Evolutionary conservation across 1,139 yeast genomes (phyloP).

Genomic region (Sugiyamaella pinicola): DNA sequence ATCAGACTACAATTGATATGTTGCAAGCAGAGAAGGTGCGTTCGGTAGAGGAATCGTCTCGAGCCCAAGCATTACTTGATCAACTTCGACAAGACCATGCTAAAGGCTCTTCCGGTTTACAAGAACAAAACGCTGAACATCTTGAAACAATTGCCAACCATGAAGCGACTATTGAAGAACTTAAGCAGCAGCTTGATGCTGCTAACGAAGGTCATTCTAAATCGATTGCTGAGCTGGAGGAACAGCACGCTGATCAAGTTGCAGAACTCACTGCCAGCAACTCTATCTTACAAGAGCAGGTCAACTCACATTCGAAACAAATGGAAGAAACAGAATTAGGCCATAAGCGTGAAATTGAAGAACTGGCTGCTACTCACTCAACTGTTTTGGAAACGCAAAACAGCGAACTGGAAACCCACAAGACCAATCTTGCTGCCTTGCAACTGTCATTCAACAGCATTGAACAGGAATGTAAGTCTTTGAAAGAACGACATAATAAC

Average conservation of each 20-base stretch:
- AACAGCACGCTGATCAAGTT: conserved; percentile 12
- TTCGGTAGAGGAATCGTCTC: not conserved
- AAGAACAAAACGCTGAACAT: not conserved
- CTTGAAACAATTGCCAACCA: conserved; percentile 11
- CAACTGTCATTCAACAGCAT: conserved; percentile 9
- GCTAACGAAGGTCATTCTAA: conserved; percentile 3
- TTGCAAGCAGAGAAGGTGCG: not conserved
- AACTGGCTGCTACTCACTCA: not conserved
- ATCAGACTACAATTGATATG: conserved; percentile 4
- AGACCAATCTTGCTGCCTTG: conserved; percentile 18
- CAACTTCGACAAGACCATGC: conserved; percentile 12
- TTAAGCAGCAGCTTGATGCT: not conserved
- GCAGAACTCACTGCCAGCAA: not conserved
- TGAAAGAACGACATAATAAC: conserved; percentile 26
- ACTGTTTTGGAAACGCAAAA: conserved; percentile 23
- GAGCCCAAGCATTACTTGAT: conserved; percentile 2
- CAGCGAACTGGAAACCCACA: conserved; percentile 24
- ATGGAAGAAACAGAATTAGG: conserved; percentile 4
- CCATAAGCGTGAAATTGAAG: conserved; percentile 6
- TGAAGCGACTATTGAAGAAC: conserved; percentile 13
- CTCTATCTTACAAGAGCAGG: not conserved
- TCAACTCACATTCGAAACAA: not conserved
- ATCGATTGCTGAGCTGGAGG: conserved; percentile 22
- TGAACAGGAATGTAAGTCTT: conserved; percentile 17
- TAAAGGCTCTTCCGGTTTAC: conserved; percentile 1